Conservation (phyloP, 306 rosid genomes). For the Hippophae gyantsensis region DNA sequence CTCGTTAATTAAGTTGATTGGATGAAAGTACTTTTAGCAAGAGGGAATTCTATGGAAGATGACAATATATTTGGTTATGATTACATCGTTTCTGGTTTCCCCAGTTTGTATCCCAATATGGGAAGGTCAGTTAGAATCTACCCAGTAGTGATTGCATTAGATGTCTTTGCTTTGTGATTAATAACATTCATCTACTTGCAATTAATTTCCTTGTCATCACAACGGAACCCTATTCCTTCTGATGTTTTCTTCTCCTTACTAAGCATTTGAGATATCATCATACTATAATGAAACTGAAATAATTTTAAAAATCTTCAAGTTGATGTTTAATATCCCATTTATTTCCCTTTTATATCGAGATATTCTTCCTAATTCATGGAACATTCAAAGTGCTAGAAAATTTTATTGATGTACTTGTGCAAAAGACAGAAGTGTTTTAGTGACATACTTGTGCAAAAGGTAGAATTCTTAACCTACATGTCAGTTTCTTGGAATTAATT, state of each 20-base stretch:
- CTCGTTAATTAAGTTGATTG: conserved; percentile 6
- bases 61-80: conserved; percentile 3
- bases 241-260: no score
- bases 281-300: no score
- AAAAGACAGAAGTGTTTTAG: neutral
- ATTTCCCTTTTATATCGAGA: no score
- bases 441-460: neutral
- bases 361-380: no score
- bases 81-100: neutral
- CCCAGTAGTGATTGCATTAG: conserved; percentile 1
- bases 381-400: no score
- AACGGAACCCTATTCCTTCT: neutral
- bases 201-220: neutral
- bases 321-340: no score
- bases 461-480: conserved; percentile 9
- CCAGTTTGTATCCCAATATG: neutral
- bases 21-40: neutral
- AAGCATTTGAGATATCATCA: no score
- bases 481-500: conserved; percentile 25
- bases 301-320: no score
- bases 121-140: conserved; percentile 4
- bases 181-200: neutral
- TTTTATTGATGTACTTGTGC: neutral
- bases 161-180: neutral
- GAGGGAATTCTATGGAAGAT: conserved; percentile 11